phyloP scores from a whole-genome alignment of 306 rosid genomes.

The Crataegus laevigata region DNA sequence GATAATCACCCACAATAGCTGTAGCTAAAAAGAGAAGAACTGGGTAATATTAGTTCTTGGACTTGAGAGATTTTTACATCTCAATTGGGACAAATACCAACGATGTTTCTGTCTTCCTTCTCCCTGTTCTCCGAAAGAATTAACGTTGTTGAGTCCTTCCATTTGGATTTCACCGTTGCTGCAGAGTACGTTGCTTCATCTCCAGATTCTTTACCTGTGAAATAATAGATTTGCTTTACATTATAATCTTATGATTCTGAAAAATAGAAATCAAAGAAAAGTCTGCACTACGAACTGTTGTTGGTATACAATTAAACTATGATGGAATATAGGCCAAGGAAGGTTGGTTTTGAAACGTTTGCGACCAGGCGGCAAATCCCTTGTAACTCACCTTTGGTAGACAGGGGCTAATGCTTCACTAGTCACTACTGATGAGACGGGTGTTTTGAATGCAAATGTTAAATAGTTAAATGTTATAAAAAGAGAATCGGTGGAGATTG shows the following conservation, averaged over 20 bases:
- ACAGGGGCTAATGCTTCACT: background rate
- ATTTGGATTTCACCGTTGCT: background rate
- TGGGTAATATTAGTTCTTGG: background rate
- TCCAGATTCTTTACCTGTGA: background rate
- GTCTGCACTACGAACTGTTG: background rate
- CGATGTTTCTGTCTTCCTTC: background rate
- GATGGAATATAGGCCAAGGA: background rate
- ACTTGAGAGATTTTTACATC: background rate
- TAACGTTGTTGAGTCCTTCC: background rate
- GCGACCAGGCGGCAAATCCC: background rate
- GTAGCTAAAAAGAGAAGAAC: background rate
- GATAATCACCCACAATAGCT: background rate
- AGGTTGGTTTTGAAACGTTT: background rate
- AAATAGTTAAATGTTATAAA: no score
- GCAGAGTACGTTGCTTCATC: background rate
- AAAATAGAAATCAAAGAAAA: background rate
- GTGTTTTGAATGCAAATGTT: constrained; percentile 20
- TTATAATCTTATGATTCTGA: background rate
- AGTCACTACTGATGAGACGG: constrained; percentile 14
- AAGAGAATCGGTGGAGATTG: no score
- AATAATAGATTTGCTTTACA: background rate
- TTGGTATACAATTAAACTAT: background rate
- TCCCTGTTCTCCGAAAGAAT: background rate
- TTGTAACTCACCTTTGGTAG: background rate
- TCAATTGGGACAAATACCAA: background rate